Conservation (phyloP, 148 eudicot species). For the Polygonum aviculare region DNA sequence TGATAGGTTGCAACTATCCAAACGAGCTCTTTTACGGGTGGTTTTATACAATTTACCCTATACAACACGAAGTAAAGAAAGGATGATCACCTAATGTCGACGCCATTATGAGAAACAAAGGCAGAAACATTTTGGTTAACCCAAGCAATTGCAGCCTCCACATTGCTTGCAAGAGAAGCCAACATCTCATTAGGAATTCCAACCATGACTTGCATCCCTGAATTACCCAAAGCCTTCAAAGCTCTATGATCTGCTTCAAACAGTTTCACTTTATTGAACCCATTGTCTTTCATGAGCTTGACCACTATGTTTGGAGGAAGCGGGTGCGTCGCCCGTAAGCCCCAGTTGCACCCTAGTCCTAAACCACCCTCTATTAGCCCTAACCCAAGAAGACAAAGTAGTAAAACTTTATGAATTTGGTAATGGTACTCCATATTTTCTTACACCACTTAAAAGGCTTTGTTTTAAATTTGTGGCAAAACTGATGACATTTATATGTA, state of each 20-base stretch:
- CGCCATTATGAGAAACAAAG: constrained; percentile 51
- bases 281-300: constrained; percentile 68
- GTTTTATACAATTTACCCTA: no score
- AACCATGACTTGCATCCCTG: constrained; percentile 92
- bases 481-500: background rate
- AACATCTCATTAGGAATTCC: constrained; percentile 88
- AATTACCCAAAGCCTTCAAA: constrained; percentile 67
- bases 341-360: constrained; percentile 81
- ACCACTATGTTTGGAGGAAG: constrained; percentile 71
- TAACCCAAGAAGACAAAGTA: constrained; percentile 18
- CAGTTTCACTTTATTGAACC: constrained; percentile 81
- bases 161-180: constrained; percentile 55
- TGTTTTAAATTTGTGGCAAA: background rate
- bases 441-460: background rate
- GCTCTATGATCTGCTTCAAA: constrained; percentile 81
- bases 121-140: constrained; percentile 64
- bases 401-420: constrained; percentile 2
- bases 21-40: no score
- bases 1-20: no score
- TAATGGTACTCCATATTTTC: constrained; percentile 16
- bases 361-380: constrained; percentile 20
- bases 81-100: constrained; percentile 57
- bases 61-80: background rate
- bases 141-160: constrained; percentile 71
- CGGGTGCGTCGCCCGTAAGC: constrained; percentile 56